Percentiles rank a stretch among this genome's conserved stretches.
These are phyloP conservation scores for Acer yangbiense DNA, from an alignment of 345 rosid species.

Conservation along the genomic window DNA sequence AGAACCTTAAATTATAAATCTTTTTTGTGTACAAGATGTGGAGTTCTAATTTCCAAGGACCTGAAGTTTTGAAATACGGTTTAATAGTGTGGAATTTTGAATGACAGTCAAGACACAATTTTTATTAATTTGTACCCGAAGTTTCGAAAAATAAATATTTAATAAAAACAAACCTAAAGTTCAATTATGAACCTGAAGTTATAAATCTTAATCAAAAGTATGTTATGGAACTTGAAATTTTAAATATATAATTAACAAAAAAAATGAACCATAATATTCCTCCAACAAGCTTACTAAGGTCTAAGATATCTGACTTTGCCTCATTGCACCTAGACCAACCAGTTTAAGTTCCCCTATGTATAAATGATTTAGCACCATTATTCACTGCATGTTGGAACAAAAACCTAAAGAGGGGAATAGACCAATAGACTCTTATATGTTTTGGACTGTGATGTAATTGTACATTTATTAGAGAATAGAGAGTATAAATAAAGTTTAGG, in stretches of 20 bases:
- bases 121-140: background rate
- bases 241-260: too few species aligned
- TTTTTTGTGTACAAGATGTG: background rate
- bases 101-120: background rate
- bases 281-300: background rate
- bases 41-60: background rate
- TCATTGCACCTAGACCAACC: background rate
- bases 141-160: background rate
- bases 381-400: background rate
- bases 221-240: background rate
- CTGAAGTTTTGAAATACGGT: background rate
- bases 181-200: background rate
- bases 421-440: background rate
- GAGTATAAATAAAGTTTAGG: too few species aligned
- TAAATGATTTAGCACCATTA: background rate
- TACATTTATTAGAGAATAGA: too few species aligned
- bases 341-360: background rate
- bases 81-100: background rate
- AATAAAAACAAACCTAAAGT: background rate
- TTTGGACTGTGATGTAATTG: too few species aligned
- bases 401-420: background rate
- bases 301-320: background rate
- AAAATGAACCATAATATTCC: background rate
- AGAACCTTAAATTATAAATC: background rate
- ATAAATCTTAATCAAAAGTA: background rate